Base-by-base conservation (phyloP, 345 rosid species). In the Gossypium arboreum region DNA sequence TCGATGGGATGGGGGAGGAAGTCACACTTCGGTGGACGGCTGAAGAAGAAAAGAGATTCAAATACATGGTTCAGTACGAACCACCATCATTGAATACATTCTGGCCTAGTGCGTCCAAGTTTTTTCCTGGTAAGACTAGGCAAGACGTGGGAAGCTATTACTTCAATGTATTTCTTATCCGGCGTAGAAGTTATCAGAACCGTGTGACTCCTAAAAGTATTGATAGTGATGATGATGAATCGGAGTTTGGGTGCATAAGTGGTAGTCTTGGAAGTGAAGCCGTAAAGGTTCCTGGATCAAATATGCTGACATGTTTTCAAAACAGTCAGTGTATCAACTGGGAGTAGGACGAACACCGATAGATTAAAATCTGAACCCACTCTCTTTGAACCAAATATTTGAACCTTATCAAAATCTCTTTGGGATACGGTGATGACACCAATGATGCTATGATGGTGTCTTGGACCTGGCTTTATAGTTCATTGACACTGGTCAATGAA, bases 1-100 rank as follows among this genome's bases (percentile, higher is more conserved):
- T 94, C 82, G 73, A 88, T 72, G 76, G 62, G 51, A 92, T 92
- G 97, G 97, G 98, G 3, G 96, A 90, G 85, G 96, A 94, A 78
- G 91, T 89, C 51, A 83, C 85, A 18, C 79, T 82, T 39, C 75
- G 79, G 74, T 88, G 96, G 97, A 84, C 85, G 8, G 74, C 65
- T n/a, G 83, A 81, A 72, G 90, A 88, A 72, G 88, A 86, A 76
- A 80, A 86, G 63, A 83, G 52, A 81, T 92, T 92, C 43, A 86
- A 83, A 76, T 51, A 76, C 15, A 77, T 81, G 81, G 81, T 86
- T 20, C 80, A 41, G 9, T 67, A 54, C 43, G 76, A 81, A 62
- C 70, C 83, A 22, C 66, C 51, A 45, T 78, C 83, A 50, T 75
- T 67, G 69, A 69, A 81, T 56, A 24, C 44, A 41, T 87, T 90